A percentile compares a stretch with the other conserved stretches of the same genome.
Conservation (phyloP, 1,284 basidiomycete species). For the Golubevia sp. region DNA sequence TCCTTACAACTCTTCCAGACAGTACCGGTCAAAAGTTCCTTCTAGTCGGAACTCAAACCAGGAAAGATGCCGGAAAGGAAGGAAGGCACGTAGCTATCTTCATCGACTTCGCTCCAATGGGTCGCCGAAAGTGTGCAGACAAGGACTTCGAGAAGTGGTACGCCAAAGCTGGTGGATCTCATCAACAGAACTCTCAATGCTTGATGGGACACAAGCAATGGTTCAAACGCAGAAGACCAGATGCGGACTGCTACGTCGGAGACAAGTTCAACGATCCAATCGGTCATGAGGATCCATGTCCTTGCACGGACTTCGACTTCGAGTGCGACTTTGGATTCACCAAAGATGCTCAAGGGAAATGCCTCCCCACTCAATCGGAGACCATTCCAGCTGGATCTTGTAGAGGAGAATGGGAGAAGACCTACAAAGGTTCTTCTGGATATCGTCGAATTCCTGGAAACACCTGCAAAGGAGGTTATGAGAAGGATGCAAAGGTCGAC, state of each 20-base stretch:
- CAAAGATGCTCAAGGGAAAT: conserved; percentile 19
- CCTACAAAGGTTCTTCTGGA: conserved; percentile 42
- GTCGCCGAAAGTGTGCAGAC: conserved; percentile 33
- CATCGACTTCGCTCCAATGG: conserved; percentile 49
- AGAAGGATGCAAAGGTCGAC: conserved; percentile 36
- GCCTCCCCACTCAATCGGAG: conserved; percentile 21
- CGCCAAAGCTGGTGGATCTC: conserved; percentile 19
- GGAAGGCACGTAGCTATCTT: conserved; percentile 41
- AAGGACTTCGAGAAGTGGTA: conserved; percentile 55
- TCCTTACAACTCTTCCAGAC: neutral
- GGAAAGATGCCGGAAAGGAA: conserved; percentile 24
- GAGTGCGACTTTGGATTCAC: conserved; percentile 57
- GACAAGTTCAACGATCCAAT: conserved; percentile 60
- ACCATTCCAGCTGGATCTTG: conserved; percentile 46
- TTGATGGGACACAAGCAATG: conserved; percentile 56
- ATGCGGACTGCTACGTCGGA: conserved; percentile 51
- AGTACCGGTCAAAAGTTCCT: neutral
- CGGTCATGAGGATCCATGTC: conserved; percentile 43
- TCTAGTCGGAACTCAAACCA: conserved; percentile 18
- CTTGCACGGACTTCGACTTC: conserved; percentile 55
- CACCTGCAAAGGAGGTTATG: conserved; percentile 35
- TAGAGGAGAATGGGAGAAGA: conserved; percentile 19
- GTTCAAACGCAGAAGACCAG: conserved; percentile 49
- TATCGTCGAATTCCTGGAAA: conserved; percentile 55
- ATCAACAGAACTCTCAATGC: conserved; percentile 17